Percentiles rank a stretch among this genome's conserved stretches.
Evolutionary conservation across 345 rosid species (phyloP).

Genomic region (Cardamine occulta): DNA sequence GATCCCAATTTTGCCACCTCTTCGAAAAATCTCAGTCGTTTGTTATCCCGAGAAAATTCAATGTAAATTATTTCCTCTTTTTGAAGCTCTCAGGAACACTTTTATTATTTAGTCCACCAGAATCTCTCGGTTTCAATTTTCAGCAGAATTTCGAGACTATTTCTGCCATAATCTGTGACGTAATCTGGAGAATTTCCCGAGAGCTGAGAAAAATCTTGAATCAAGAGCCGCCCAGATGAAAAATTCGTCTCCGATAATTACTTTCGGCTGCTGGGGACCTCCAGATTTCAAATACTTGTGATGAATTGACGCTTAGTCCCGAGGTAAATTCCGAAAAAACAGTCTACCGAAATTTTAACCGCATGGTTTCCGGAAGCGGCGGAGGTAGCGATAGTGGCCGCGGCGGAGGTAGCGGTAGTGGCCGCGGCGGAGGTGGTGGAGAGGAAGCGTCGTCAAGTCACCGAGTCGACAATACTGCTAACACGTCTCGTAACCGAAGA

Average conservation of each 20-base stretch:
- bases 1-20: constrained; percentile 18
- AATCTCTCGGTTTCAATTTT: constrained; percentile 36
- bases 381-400: not conserved
- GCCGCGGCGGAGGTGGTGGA: not conserved
- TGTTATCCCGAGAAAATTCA: constrained; percentile 20
- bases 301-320: not conserved
- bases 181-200: constrained; percentile 19
- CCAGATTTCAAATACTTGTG: constrained; percentile 27
- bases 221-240: constrained; percentile 15
- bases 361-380: constrained; percentile 15
- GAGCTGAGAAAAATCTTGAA: constrained; percentile 13
- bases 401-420: not conserved
- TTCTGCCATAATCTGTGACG: constrained; percentile 14
- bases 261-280: constrained; percentile 23
- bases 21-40: constrained; percentile 14
- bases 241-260: constrained; percentile 3
- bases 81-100: not conserved
- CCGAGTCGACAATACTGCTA: constrained; percentile 3
- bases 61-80: too few species aligned
- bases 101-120: constrained; percentile 7
- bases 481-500: not conserved
- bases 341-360: not conserved
- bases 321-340: not conserved
- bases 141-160: constrained; percentile 19
- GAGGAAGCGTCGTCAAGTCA: constrained; percentile 17